phyloP scores from a whole-genome alignment of 1,139 yeast genomes.

The Protomyces lactucae-debilis region DNA sequence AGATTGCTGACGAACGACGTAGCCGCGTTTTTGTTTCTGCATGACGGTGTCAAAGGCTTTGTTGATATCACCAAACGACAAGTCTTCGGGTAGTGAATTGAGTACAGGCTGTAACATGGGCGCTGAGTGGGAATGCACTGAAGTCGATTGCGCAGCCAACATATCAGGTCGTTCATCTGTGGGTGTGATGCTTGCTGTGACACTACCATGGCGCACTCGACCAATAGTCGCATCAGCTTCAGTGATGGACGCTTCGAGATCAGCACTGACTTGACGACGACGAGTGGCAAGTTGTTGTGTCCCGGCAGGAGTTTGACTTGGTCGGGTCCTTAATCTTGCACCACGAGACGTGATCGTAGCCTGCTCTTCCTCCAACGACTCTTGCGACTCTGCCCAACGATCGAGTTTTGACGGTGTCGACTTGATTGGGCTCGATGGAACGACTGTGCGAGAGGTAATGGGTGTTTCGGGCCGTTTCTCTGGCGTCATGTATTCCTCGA shows the following conservation, averaged over 20 bases:
- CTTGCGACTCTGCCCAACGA: background rate
- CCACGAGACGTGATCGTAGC: slow-evolving; percentile 26
- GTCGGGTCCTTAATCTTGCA: slow-evolving; percentile 6
- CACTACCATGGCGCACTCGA: slow-evolving; percentile 1
- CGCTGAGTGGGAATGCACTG: background rate
- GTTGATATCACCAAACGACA: slow-evolving; percentile 24
- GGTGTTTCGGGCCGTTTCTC: slow-evolving; percentile 23
- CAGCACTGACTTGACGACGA: slow-evolving; percentile 22
- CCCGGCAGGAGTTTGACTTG: slow-evolving; percentile 25
- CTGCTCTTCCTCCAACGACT: background rate
- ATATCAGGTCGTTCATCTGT: background rate
- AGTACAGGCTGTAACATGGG: slow-evolving; percentile 12
- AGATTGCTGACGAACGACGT: slow-evolving; percentile 27
- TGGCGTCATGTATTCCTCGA: slow-evolving; percentile 23
- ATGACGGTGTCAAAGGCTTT: slow-evolving; percentile 22
- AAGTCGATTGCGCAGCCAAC: background rate
- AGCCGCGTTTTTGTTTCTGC: slow-evolving; percentile 27
- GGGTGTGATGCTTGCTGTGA: background rate
- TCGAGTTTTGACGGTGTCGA: slow-evolving; percentile 3
- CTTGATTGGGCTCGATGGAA: slow-evolving; percentile 6
- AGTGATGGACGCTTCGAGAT: background rate
- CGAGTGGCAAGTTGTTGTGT: slow-evolving; percentile 17
- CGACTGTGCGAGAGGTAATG: slow-evolving; percentile 21
- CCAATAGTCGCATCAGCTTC: background rate
- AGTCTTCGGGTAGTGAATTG: slow-evolving; percentile 9